Percentiles rank a stretch among this genome's conserved stretches.
phyloP scores from a whole-genome alignment of 169 alveolate genomes.

The Plasmodium knowlesi region DNA sequence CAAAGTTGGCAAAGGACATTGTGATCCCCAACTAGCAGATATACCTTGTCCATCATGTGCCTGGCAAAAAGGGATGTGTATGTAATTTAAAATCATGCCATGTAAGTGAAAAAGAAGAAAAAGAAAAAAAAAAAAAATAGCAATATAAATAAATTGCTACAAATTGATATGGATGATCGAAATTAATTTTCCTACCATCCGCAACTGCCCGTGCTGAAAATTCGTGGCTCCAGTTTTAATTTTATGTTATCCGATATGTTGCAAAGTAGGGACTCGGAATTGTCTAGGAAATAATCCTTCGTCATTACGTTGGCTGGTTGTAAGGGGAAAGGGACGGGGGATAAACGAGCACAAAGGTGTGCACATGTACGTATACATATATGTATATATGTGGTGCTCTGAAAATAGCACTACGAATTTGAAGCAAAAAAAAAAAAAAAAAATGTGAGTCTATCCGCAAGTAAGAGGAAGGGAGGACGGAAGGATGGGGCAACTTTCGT shows the following conservation, averaged over 20 bases:
- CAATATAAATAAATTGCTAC: not conserved
- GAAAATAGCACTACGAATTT: not conserved
- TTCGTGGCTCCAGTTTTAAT: constrained; percentile 78
- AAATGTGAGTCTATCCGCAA: not conserved
- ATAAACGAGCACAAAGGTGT: not conserved
- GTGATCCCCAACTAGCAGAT: constrained; percentile 78
- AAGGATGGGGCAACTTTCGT: not conserved
- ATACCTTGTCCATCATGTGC: constrained; percentile 78
- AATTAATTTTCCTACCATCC: constrained; percentile 79
- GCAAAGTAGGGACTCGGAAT: constrained; percentile 73
- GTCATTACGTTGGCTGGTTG: constrained; percentile 82
- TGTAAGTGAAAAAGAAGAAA: not conserved
- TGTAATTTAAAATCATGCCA: constrained; percentile 4
- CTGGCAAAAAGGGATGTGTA: constrained; percentile 42
- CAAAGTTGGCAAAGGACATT: constrained; percentile 83
- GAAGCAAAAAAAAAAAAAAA: not conserved
- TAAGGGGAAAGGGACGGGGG: not conserved
- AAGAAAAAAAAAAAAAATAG: not conserved
- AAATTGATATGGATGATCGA: not conserved
- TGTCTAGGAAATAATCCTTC: constrained; percentile 74
- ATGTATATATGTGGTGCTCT: not conserved
- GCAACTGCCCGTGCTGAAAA: constrained; percentile 83
- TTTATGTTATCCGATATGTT: constrained; percentile 59
- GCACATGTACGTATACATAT: not conserved
- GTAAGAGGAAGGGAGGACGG: not conserved